Conservation (phyloP, 2,329 filamentous ascomycete genomes). For the Metarhizium brunneum region DNA sequence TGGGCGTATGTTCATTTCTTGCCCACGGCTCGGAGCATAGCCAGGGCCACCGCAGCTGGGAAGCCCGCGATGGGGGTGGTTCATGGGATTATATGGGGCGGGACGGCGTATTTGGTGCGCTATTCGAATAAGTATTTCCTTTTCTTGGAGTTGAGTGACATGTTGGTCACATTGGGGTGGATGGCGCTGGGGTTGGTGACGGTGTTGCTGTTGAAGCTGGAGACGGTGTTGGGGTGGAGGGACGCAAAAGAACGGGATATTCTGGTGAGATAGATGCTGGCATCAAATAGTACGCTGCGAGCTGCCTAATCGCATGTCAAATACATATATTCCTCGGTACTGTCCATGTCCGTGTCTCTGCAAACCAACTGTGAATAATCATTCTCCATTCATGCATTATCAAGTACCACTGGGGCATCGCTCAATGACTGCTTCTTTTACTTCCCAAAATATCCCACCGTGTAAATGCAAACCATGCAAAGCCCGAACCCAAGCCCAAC, state of each 20-base stretch:
- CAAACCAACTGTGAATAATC: background rate
- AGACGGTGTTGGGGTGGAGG: background rate
- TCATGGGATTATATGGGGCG: constrained; percentile 6
- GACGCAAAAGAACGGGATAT: background rate
- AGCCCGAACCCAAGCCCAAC: background rate
- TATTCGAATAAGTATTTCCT: constrained; percentile 29
- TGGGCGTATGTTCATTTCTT: constrained; percentile 4
- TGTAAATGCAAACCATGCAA: background rate
- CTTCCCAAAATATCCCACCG: background rate
- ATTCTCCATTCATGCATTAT: background rate
- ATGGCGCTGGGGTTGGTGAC: constrained; percentile 16
- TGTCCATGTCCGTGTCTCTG: too few species aligned
- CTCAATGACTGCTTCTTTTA: background rate
- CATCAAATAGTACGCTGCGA: background rate
- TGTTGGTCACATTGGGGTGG: constrained; percentile 16
- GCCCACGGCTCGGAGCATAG: background rate
- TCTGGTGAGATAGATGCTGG: too few species aligned
- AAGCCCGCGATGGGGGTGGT: constrained; percentile 6
- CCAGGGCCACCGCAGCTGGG: background rate
- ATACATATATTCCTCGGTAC: too few species aligned
- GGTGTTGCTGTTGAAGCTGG: background rate
- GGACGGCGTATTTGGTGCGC: constrained; percentile 17
- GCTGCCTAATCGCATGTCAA: background rate
- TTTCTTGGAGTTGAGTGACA: constrained; percentile 26
- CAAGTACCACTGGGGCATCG: background rate